Evolutionary conservation across 2,329 filamentous ascomycete genomes (phyloP), one percentile per base, ranked within the genome.

Genomic region (Cladosporium cucumerinum): DNA sequence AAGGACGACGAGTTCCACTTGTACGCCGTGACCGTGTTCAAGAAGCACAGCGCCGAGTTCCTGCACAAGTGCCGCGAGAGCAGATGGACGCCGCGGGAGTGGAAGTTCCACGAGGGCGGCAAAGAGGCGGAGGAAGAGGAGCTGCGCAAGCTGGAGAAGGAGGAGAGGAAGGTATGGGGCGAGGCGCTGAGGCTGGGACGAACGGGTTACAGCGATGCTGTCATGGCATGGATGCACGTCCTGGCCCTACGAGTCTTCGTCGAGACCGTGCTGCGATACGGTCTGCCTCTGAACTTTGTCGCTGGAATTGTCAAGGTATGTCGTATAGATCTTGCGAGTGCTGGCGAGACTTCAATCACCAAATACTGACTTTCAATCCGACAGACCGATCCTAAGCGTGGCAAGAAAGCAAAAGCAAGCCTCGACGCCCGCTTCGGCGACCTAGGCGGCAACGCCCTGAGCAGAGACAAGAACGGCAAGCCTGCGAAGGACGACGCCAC

Each of bases 241-340:
- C 83, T 98, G 73, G 91, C 93, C 7, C 80, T 99, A 72, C 85
- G 95, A 62, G 93, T 98, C 23, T 99, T 98, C 78, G 95, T 99
- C 23, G 95, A 99, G 84, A 97, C 93, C 5, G 95, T 99, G n/a
- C 82, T 99, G 74, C 87, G 95, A 69, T 99, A 99, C 75, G 95
- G 95, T 30, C 79, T 99, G 72, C 95, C 95, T 57, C 80, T 97
- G 69, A 91, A 96, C 71, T 99, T 94, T 78, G 89, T 96, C 57
- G 91, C 89, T 71, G 92, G 89, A 18, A 80, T 97, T 70, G 82
- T 98, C 67, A 89, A 92, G 88, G 93, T 96, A 85, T 71, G 28
- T 30, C 28, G 28, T 30, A 10, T 10, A 8, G 10, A 10, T 30
- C 28, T 10, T 30, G 7, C 28, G 28, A 30, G 8, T 30, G 28